Evolutionary conservation across 768 basidiomycete species (phyloP).

Genomic region (Collybia mongolica): DNA sequence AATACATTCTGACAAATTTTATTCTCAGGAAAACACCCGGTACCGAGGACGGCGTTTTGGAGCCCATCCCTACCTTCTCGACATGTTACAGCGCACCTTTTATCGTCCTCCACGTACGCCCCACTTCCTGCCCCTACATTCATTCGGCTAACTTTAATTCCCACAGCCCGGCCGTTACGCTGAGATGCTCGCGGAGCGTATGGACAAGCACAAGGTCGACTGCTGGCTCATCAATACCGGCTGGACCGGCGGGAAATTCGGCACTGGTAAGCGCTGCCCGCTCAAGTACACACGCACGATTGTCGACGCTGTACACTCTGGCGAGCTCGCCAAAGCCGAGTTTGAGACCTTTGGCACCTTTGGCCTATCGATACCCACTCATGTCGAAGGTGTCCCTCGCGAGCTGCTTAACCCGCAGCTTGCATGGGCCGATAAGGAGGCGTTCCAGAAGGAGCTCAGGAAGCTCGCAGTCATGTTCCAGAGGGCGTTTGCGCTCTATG

Average conservation of each 20-base stretch:
- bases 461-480: conserved; percentile 94
- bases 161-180: conserved; percentile 89
- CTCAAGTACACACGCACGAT: conserved; percentile 95
- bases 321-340: conserved; percentile 83
- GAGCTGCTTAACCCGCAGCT: conserved; percentile 86
- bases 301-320: conserved; percentile 95
- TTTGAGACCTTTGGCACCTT: conserved; percentile 85
- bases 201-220: conserved; percentile 84
- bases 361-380: conserved; percentile 80
- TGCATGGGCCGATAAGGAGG: conserved; percentile 88
- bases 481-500: conserved; percentile 91
- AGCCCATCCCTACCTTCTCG: conserved; percentile 98
- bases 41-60: conserved; percentile 96
- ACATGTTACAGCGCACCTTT: conserved; percentile 99
- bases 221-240: conserved; percentile 99
- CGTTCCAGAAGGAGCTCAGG: conserved; percentile 83
- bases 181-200: conserved; percentile 93
- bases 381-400: conserved; percentile 81
- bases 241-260: conserved; percentile 94
- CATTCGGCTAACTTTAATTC: not conserved
- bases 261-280: conserved; percentile 90
- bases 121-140: not conserved
- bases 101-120: conserved; percentile 88
- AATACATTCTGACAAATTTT: conserved; percentile 13
- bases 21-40: conserved; percentile 87